Base-by-base conservation (phyloP, 106 monocot species). In the Acorus gramineus region DNA sequence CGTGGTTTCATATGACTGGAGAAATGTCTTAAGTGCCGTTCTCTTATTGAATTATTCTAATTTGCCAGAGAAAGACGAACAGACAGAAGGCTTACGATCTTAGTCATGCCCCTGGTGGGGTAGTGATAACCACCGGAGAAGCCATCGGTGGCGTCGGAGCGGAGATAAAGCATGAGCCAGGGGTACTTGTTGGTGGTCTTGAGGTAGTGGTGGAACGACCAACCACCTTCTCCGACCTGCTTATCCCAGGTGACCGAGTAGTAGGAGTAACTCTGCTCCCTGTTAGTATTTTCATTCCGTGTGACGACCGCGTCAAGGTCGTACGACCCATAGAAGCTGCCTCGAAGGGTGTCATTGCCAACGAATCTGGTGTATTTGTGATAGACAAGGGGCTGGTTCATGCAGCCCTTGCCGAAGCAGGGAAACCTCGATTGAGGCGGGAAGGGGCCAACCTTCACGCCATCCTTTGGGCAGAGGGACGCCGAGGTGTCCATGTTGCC, bases 141-240 rank as follows among this genome's bases (percentile, higher is more conserved):
- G 0, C 93, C 93, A 13, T 62, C 69, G 4, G 93, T 89, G 6
- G 93, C 93, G 62, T 93, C 93, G 0, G 93, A 82, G 47, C 93
- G 71, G 50, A 93, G 74, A 66, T 93, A 93, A 8, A 93, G 80
- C 93, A 93, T 93, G 52, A 93, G 80, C 93, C 93, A 93, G 4
- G 93, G 89, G 54, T 93, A 93, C 47, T 65, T 89, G 28, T 54
- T 55, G 1, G 80, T 71, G 2, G 93, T 93, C 66, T 62, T 76
- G 64, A 89, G 69, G 52, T 69, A 70, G 55, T 93, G 85, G 73
- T 79, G 78, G 64, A 93, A 93, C 8, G 55, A 44, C 93, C 93
- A 93, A 3, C 89, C 73, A 0, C 74, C 28, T 28, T 28, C 28
- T 28, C 28, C 81, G 11, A 79, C 42, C 44, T 73, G 65, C 83